phyloP scores from a whole-genome alignment of 2,329 filamentous ascomycete species.

The Monosporascus cannonballus region DNA sequence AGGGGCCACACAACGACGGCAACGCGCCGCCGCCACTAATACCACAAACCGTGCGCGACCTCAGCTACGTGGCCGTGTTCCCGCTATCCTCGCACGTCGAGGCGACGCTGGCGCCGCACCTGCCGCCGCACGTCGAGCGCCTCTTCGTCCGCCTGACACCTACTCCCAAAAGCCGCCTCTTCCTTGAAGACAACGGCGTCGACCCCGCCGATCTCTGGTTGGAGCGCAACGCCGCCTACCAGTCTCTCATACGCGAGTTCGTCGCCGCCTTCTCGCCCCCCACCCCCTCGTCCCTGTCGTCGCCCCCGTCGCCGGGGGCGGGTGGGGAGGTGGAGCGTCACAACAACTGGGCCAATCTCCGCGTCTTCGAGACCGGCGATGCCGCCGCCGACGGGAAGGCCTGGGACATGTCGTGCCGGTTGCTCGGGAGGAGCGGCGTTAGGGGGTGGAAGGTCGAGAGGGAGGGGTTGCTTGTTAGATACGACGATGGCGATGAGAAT shows the following conservation, averaged over 20 bases:
- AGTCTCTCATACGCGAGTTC: constrained; percentile 36
- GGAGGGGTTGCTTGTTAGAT: constrained; percentile 39
- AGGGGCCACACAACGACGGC: constrained; percentile 27
- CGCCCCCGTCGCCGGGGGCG: neutral
- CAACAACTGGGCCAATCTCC: constrained; percentile 37
- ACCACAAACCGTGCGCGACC: constrained; percentile 36
- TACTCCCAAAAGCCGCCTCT: constrained; percentile 26
- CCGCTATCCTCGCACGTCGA: constrained; percentile 58
- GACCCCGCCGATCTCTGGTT: constrained; percentile 43
- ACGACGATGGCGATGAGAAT: constrained; percentile 11
- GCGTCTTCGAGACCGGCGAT: constrained; percentile 45
- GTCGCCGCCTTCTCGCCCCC: constrained; percentile 9
- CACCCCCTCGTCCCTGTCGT: constrained; percentile 13
- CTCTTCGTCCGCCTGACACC: constrained; percentile 46
- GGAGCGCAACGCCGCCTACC: constrained; percentile 47
- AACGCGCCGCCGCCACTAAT: constrained; percentile 23
- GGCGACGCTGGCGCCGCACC: constrained; percentile 36
- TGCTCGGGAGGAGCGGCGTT: constrained; percentile 28
- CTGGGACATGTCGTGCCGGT: constrained; percentile 37
- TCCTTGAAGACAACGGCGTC: constrained; percentile 29
- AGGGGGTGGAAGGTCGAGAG: constrained; percentile 37
- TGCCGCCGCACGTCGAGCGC: constrained; percentile 44
- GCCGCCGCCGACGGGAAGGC: constrained; percentile 35
- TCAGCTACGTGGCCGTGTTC: constrained; percentile 62
- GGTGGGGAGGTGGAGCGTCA: constrained; percentile 10